Percentiles rank a stretch among this genome's conserved stretches.
Evolutionary conservation across 139 green algal genomes (phyloP).

Genomic region (Coelastrella sp.): DNA sequence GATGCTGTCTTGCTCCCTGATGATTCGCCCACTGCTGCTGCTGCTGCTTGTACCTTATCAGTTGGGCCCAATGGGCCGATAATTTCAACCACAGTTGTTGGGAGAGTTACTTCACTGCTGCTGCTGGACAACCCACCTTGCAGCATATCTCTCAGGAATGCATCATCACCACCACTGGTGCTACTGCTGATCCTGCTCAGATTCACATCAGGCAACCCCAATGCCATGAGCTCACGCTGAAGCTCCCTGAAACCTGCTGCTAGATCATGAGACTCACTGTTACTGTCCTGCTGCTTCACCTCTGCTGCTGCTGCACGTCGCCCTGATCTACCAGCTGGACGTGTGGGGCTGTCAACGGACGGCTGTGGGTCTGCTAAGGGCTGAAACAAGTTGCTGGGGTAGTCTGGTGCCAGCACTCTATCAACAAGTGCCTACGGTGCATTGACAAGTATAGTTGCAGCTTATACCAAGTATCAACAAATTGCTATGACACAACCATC

Average conservation of each 20-base stretch:
- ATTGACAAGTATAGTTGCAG: too few species aligned
- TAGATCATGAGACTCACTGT: not conserved
- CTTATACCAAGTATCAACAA: not conserved
- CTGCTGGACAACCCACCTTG: not conserved
- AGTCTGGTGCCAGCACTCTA: conserved; percentile 20
- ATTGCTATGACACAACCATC: too few species aligned
- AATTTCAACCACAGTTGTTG: not conserved
- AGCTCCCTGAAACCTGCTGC: not conserved
- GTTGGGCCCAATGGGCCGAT: not conserved
- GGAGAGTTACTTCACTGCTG: not conserved
- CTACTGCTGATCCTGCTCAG: not conserved
- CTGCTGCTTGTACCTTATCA: conserved; percentile 2
- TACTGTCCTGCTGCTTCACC: not conserved
- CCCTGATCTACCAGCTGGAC: conserved; percentile 29
- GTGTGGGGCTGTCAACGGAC: conserved; percentile 22
- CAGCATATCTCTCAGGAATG: not conserved
- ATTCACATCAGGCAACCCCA: not conserved
- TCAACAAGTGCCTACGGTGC: conserved; percentile 27
- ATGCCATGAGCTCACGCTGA: conserved; percentile 1
- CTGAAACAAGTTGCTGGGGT: conserved; percentile 8
- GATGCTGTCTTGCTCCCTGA: too few species aligned
- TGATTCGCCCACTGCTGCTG: conserved; percentile 2
- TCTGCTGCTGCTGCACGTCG: conserved; percentile 28
- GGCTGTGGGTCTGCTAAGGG: conserved; percentile 20
- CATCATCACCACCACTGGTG: not conserved